Evolutionary conservation across 192 early-diverging fungal genomes (phyloP), one percentile per base, ranked within the genome.

Genomic region (Funneliformis mosseae): DNA sequence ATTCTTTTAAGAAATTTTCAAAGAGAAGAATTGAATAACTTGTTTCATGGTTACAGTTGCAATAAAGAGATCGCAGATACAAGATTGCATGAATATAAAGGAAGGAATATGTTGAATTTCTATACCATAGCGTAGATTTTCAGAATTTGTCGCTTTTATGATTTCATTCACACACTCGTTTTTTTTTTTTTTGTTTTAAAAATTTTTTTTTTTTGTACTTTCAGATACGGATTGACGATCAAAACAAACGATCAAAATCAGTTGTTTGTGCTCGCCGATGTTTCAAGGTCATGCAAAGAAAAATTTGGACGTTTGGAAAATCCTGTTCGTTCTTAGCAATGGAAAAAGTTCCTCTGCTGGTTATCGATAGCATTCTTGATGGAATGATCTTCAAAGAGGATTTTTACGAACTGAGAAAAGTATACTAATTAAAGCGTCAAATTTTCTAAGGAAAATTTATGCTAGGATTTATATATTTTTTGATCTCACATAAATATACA

Each of bases 41-140:
- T 70, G 9, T 70, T 70, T 66, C 68, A 70, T 42, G 68, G 43
- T 70, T 70, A 70, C 42, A 70, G 42, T n/a, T 70, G 68, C 23
- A 43, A n/a, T 33, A 70, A 45, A 43, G 41, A 23, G 0, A 70
- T 43, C 5, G 33, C 38, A 16, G 43, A 43, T 23, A 43, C 18
- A 5, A 70, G n/a, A 43, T 70, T 70, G 8, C 1, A 70, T 45
- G 38, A 70, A 70, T 70, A 70, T 70, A 70, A 70, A 23, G 68
- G 68, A 4, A 70, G 9, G 38, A 33, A 43, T 21, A 70, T 43
- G n/a, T n/a, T 43, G 68, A 70, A 70, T 18, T 70, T 7, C 7
- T 41, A 8, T 70, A 70, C 43, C 6, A 33, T 41, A 41, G 6
- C 11, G 9, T n/a, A 9, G 68, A 70, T 42, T 70, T 70, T 70